These are phyloP conservation scores for Mycena rebaudengoi DNA, from an alignment of 768 basidiomycete species.

Conservation along the genomic window DNA sequence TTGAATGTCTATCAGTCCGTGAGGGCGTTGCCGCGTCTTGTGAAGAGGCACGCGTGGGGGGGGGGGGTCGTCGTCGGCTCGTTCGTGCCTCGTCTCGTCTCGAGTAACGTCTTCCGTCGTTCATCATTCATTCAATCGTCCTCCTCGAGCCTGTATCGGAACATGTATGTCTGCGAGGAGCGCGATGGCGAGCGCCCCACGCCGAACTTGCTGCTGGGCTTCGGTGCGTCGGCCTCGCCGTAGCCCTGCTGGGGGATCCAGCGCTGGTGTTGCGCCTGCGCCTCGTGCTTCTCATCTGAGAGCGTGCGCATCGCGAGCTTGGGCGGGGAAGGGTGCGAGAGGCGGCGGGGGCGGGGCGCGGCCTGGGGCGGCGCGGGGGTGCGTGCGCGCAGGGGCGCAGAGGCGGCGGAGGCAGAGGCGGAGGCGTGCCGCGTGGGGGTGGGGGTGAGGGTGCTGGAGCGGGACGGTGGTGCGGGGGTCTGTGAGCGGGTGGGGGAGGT, in stretches of 20 bases:
- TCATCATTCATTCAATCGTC: conserved; percentile 21
- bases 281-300: conserved; percentile 72
- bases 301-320: conserved; percentile 64
- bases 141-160: conserved; percentile 18
- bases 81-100: background rate
- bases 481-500: conserved; percentile 44
- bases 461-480: conserved; percentile 54
- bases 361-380: conserved; percentile 43
- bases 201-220: conserved; percentile 21
- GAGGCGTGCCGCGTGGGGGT: conserved; percentile 48
- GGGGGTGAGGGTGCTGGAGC: conserved; percentile 44
- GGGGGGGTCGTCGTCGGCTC: background rate
- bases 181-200: conserved; percentile 39
- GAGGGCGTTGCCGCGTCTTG: background rate
- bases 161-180: conserved; percentile 29
- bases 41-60: background rate
- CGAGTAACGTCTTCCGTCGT: too few species aligned
- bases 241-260: conserved; percentile 68
- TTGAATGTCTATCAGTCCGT: conserved; percentile 25
- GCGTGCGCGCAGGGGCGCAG: conserved; percentile 32
- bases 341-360: conserved; percentile 49
- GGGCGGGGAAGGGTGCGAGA: conserved; percentile 62
- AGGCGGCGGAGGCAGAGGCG: conserved; percentile 42
- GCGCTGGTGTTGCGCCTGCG: conserved; percentile 59
- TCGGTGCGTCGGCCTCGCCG: conserved; percentile 20